Base-by-base conservation (phyloP, 75 land plant species). In the Pinus tabuliformis region DNA sequence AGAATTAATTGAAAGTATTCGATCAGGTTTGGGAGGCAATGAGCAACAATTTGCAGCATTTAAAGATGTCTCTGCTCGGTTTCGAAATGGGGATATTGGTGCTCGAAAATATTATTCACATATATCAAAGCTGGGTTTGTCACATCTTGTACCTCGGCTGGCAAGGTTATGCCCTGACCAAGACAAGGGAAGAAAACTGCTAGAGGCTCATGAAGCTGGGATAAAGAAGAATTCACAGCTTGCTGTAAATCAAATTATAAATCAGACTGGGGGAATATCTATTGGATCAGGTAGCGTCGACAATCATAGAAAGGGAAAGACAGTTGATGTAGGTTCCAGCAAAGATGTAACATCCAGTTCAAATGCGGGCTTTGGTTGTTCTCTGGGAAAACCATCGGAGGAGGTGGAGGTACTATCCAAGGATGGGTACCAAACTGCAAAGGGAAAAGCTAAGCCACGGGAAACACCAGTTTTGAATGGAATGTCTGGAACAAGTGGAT, bases 161-260 rank as follows among this genome's bases (percentile, higher is more conserved):
- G 98, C 98, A 45, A 88, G 92, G 54, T 96, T 95, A 57, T 91
- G 87, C 58, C 99, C 99, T 63, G 98, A 97, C 83, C 78, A 87
- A 70, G 77, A 78, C 45, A 97, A 26, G 26, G 26, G 26, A 26
- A 26, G 26, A 26, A 26, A 97, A 56, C 87, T 97, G 39, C 13
- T 92, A 36, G 88, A 97, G 24, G 89, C 83, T 11, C 81, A 93
- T 58, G 79, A 87, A 76, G 62, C 6, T 60, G n/a, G 62, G 22
- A 8, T 60, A 22, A 22, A 60, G 62, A 76, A 75, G 58, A 49
- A 13, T 58, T 30, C 18, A 49, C 74, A 30, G 59, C 71, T 71
- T 28, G 76, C 58, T 70, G 54, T 57, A 39, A 74, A 22, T 21
- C 52, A 76, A 24, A 61, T 26, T 30, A 70, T 26, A 26, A 78